Conservation (phyloP, 169 alveolate species). For the Cryptosporidium parvum region DNA sequence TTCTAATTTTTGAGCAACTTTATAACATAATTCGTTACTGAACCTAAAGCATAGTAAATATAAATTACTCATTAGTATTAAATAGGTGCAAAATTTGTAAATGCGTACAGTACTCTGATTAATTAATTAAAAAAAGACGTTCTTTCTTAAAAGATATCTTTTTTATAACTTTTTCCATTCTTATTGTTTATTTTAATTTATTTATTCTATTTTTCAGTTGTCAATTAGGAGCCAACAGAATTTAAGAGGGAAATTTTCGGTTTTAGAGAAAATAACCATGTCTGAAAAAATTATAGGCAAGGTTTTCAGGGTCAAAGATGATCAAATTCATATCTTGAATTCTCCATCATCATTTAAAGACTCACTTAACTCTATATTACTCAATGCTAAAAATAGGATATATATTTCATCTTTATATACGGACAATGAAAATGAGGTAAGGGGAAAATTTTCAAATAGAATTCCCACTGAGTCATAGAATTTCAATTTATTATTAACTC, state of each 20-base stretch:
- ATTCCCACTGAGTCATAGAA: not conserved
- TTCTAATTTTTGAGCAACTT: not conserved
- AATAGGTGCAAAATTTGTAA: not conserved
- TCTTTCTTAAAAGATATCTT: too few relatives aligned
- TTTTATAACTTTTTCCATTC: not conserved
- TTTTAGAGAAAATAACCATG: not conserved
- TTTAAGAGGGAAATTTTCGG: not conserved
- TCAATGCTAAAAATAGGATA: constrained; percentile 41
- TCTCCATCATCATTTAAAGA: constrained; percentile 58
- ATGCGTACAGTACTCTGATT: too few relatives aligned
- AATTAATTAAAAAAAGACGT: too few relatives aligned
- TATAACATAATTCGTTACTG: too few relatives aligned
- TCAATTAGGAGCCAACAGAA: not conserved
- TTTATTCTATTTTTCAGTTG: not conserved
- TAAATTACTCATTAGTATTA: not conserved
- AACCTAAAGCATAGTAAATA: too few relatives aligned
- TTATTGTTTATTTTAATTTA: not conserved
- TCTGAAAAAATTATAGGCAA: constrained; percentile 10
- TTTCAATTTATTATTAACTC: not conserved
- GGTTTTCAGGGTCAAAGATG: constrained; percentile 19
- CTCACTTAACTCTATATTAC: constrained; percentile 21
- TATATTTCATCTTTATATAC: constrained; percentile 50
- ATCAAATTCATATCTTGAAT: constrained; percentile 32
- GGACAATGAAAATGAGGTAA: constrained; percentile 48
- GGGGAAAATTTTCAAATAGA: not conserved